Evolutionary conservation across 768 basidiomycete species (phyloP).

Genomic region (Mycena maculata): DNA sequence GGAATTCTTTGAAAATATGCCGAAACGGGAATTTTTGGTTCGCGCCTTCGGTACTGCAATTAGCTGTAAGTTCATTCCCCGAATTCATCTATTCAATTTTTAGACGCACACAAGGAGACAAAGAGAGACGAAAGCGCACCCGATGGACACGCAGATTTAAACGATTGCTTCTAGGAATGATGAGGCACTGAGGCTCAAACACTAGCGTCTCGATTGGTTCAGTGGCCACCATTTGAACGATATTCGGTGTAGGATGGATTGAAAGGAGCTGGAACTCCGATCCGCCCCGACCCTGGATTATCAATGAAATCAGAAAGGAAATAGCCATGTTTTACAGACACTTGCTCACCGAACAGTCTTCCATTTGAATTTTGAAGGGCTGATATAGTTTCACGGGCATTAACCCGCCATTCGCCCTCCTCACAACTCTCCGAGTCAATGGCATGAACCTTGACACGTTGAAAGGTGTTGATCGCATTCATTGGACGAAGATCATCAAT

Average conservation of each 20-base stretch:
- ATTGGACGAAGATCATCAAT: not conserved
- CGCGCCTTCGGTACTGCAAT: too few species aligned
- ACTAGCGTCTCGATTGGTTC: not conserved
- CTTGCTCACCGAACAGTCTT: not conserved
- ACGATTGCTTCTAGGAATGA: not conserved
- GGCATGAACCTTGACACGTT: not conserved
- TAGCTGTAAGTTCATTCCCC: too few species aligned
- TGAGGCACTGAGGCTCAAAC: not conserved
- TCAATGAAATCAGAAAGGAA: not conserved
- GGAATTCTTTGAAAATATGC: too few species aligned
- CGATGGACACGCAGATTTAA: not conserved
- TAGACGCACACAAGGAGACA: not conserved
- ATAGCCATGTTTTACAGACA: too few species aligned
- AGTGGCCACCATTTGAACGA: not conserved
- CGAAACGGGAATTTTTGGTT: too few species aligned
- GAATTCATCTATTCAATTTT: not conserved
- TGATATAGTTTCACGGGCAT: not conserved
- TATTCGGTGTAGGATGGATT: slow-evolving; percentile 1
- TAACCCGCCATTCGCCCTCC: slow-evolving; percentile 2
- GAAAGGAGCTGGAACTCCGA: not conserved
- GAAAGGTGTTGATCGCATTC: not conserved
- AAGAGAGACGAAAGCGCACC: not conserved
- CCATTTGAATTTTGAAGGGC: not conserved
- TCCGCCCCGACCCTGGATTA: not conserved
- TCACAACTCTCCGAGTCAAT: not conserved